Evolutionary conservation across 805 yeast genomes (phyloP).

Genomic region (Saturnispora sanitii): DNA sequence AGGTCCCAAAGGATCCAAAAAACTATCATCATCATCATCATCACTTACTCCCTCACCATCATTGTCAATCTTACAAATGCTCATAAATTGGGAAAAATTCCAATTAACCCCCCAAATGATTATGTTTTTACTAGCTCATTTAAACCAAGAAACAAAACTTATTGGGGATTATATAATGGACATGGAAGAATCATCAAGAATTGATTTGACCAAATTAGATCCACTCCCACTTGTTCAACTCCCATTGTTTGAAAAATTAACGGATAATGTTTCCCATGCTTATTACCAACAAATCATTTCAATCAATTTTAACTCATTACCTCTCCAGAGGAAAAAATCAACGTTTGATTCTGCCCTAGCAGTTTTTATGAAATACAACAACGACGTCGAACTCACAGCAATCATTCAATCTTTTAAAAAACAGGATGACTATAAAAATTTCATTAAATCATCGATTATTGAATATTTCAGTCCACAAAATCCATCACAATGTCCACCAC

Average conservation of each 20-base stretch:
- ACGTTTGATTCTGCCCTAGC: not conserved
- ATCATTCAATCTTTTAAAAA: too few relatives aligned
- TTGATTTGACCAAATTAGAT: not conserved
- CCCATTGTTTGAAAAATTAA: not conserved
- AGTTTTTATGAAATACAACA: too few relatives aligned
- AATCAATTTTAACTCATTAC: not conserved
- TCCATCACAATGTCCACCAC: too few relatives aligned
- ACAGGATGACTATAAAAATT: too few relatives aligned
- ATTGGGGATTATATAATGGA: slow-evolving; percentile 2
- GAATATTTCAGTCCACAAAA: not conserved
- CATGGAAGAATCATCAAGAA: not conserved
- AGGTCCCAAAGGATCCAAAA: too few relatives aligned
- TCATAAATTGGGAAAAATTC: not conserved
- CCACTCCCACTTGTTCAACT: not conserved
- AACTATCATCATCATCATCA: too few relatives aligned
- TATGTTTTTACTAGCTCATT: not conserved
- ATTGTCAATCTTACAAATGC: slow-evolving; percentile 1
- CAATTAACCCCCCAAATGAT: not conserved
- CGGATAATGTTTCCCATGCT: not conserved
- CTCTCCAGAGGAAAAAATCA: not conserved
- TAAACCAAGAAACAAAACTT: not conserved
- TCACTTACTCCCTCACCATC: too few relatives aligned
- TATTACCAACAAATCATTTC: not conserved
- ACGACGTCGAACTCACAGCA: too few relatives aligned
- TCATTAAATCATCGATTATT: not conserved